Percentiles rank a stretch among this genome's conserved stretches.
Evolutionary conservation across 257 asterid genomes (phyloP).

Genomic region (Ehretia macrophylla): DNA sequence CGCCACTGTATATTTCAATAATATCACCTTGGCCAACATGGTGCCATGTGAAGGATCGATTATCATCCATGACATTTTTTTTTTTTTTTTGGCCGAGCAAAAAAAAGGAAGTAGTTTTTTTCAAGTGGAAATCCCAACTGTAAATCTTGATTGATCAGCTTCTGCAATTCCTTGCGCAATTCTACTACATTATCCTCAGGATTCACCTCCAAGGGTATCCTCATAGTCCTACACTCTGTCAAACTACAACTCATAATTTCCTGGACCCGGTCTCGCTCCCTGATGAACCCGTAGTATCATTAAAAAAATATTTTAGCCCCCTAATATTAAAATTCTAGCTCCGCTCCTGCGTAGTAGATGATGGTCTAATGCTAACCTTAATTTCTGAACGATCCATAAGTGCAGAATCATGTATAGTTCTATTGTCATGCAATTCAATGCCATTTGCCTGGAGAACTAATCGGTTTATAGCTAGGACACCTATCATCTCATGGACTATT

Average conservation of each 20-base stretch:
- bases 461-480: slow-evolving; percentile 13
- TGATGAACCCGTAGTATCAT: too few species aligned
- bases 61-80: slow-evolving; percentile 72
- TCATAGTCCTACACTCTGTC: slow-evolving; percentile 30
- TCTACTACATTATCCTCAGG: slow-evolving; percentile 43
- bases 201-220: slow-evolving; percentile 43
- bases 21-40: slow-evolving; percentile 55
- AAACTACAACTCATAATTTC: slow-evolving; percentile 32
- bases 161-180: slow-evolving; percentile 43
- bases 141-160: slow-evolving; percentile 24
- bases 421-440: slow-evolving; percentile 37
- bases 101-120: slow-evolving; percentile 61
- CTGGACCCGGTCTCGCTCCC: too few species aligned
- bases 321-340: too few species aligned
- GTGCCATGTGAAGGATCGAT: slow-evolving; percentile 64
- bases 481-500: slow-evolving; percentile 40
- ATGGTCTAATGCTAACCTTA: slow-evolving; percentile 22
- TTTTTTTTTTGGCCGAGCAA: too few species aligned
- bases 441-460: slow-evolving; percentile 35
- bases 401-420: slow-evolving; percentile 27
- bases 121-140: slow-evolving; percentile 44
- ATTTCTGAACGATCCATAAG: slow-evolving; percentile 36
- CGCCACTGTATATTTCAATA: slow-evolving; percentile 62
- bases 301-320: too few species aligned
- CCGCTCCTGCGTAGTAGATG: slow-evolving; percentile 15